Conservation (phyloP, 306 rosid species). For the Phaseolus lunatus region DNA sequence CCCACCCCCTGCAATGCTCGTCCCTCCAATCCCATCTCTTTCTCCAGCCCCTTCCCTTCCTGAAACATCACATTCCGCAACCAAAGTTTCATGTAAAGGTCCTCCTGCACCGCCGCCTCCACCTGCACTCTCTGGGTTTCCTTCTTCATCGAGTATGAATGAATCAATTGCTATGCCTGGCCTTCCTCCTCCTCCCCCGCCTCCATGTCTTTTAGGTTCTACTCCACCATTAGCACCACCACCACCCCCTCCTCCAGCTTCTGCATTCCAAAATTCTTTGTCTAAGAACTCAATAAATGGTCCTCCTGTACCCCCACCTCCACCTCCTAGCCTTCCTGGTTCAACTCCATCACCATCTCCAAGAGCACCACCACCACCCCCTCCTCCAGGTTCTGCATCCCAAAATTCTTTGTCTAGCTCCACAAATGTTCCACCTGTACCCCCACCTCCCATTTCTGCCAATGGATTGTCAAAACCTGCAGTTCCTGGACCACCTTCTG, state of each 20-base stretch:
- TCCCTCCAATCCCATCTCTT: not conserved
- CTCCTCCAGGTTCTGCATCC: conserved; percentile 60
- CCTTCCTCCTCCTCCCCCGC: conserved; percentile 79
- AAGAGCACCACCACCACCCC: conserved; percentile 67
- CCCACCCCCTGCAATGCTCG: conserved; percentile 29
- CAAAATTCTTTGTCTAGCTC: conserved; percentile 31
- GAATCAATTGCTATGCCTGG: conserved; percentile 23
- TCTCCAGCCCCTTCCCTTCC: conserved; percentile 38
- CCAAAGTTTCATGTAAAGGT: conserved; percentile 41
- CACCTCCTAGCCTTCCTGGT: conserved; percentile 52
- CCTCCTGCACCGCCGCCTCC: conserved; percentile 49
- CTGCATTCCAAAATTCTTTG: conserved; percentile 44
- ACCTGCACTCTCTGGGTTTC: not conserved
- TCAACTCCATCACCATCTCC: conserved; percentile 47
- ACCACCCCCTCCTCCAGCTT: conserved; percentile 70
- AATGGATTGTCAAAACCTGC: conserved; percentile 58
- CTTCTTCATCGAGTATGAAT: not conserved
- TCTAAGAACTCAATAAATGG: too few species aligned
- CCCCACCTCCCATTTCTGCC: conserved; percentile 72
- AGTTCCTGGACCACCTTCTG: conserved; percentile 66
- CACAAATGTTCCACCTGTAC: conserved; percentile 64
- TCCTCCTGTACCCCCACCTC: conserved; percentile 64
- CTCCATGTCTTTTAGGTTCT: conserved; percentile 57
- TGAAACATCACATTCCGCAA: conserved; percentile 39
- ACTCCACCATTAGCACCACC: conserved; percentile 56